These are phyloP conservation scores for Saccharomyces hybrid DNA, from an alignment of 1,139 yeast species.

Conservation along the genomic window DNA sequence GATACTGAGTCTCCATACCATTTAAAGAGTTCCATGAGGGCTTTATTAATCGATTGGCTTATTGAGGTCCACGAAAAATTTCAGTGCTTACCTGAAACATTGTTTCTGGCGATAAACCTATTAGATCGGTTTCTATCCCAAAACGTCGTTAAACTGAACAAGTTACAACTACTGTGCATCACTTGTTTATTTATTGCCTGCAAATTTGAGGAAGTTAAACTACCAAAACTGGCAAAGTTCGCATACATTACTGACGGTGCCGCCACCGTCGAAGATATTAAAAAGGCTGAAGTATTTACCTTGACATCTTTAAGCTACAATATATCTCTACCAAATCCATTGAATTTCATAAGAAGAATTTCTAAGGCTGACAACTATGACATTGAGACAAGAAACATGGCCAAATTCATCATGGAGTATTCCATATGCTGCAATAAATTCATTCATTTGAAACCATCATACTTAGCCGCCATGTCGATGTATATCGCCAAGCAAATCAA, in stretches of 20 bases:
- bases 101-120: no score
- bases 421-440: conserved; percentile 73
- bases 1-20: conserved; percentile 40
- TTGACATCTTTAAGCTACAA: conserved; percentile 70
- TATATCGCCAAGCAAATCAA: conserved; percentile 4
- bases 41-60: no score
- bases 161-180: conserved; percentile 81
- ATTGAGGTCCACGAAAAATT: no score
- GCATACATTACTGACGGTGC: conserved; percentile 84
- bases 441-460: conserved; percentile 70
- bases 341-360: conserved; percentile 85
- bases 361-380: conserved; percentile 93
- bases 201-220: conserved; percentile 88
- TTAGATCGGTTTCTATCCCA: no score
- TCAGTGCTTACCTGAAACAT: no score
- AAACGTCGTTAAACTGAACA: conserved; percentile 68
- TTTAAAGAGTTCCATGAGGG: conserved; percentile 39
- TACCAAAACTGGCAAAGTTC: conserved; percentile 85
- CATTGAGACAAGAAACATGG: conserved; percentile 79
- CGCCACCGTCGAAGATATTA: conserved; percentile 74
- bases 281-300: conserved; percentile 79
- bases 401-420: conserved; percentile 78
- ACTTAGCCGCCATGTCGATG: conserved; percentile 72
- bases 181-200: conserved; percentile 88
- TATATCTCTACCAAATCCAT: conserved; percentile 85